Base-by-base conservation (phyloP, 1,139 yeast genomes). In the Saccharomyces hybrid region DNA sequence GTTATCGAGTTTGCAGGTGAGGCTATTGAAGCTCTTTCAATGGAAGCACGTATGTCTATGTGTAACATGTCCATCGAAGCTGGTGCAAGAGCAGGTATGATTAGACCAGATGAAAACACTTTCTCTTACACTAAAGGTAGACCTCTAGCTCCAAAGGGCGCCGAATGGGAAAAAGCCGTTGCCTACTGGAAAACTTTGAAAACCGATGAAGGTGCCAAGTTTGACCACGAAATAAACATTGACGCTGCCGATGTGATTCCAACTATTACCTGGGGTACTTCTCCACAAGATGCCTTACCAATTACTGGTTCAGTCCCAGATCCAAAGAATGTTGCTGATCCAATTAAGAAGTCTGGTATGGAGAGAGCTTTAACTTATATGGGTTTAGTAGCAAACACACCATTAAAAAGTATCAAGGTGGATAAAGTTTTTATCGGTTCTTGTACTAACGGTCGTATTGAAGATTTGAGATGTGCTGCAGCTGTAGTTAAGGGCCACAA, bases 21-120 rank as follows among this genome's bases (percentile, higher is more conserved):
- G 63, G 97, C 98, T 56, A 89, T 93, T 65, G 88, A 86, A 70
- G 81, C 79, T 59, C 80, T 93, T 59, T 83, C 96, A 38, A 89
- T 93, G 93, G 99, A 93, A 75, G 97, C 98, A n/a, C 83, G 99
- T 75, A 93, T 93, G 99, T 90, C 98, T 52, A 93, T 93, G 76
- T 93, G 99, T 80, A 93, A 93, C 72, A 93, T 93, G 99, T 84
- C 97, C 50, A 91, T 93, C 65, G 99, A 93, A 76, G 99, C 86
- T 56, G 99, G 99, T 75, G 99, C 99, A 30, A 86, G 99, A 75
- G 99, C 99, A 26, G 99, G 99, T 75, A 89, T 93, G 97, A 91
- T 93, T 69, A 88, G 86, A 60, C 99, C 99, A 11, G 99, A 93
- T 70, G 86, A 90, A 61, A 83, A 73, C 55, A 91, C 98, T 26